Evolutionary conservation across 352 stramenopile genomes (phyloP).

Genomic region (Phytopythium montanum): DNA sequence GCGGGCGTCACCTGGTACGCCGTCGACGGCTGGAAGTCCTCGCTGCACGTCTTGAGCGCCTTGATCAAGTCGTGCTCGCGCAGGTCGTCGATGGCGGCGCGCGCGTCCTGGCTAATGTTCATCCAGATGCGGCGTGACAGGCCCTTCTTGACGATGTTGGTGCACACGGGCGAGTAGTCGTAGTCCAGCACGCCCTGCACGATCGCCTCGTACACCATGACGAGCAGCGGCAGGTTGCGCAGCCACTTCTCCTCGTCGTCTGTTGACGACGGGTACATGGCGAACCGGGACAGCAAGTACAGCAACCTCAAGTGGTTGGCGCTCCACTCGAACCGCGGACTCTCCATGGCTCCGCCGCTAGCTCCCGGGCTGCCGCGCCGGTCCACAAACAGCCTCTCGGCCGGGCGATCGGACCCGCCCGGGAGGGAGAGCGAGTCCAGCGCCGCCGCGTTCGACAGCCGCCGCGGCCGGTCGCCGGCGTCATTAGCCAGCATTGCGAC

Average conservation of each 20-base stretch:
- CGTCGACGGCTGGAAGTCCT: slow-evolving; percentile 94
- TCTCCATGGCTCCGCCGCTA: not conserved
- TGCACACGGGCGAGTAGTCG: slow-evolving; percentile 95
- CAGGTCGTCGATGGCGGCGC: slow-evolving; percentile 94
- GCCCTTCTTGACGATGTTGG: slow-evolving; percentile 92
- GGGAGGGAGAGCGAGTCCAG: not conserved
- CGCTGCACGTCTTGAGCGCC: slow-evolving; percentile 92
- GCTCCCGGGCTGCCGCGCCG: not conserved
- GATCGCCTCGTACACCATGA: slow-evolving; percentile 97
- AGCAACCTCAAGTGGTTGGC: slow-evolving; percentile 95
- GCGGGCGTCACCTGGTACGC: slow-evolving; percentile 87
- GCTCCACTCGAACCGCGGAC: slow-evolving; percentile 28
- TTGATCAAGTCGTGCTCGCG: slow-evolving; percentile 95
- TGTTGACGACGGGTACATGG: slow-evolving; percentile 79
- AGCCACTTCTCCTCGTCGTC: slow-evolving; percentile 96
- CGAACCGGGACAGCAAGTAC: slow-evolving; percentile 96
- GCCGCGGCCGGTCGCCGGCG: not conserved
- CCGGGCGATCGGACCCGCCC: not conserved
- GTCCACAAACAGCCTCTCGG: slow-evolving; percentile 6
- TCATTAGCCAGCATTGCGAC: not conserved
- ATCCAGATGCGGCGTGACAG: slow-evolving; percentile 87
- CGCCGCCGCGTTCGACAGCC: not conserved
- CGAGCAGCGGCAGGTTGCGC: slow-evolving; percentile 92
- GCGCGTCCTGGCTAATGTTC: slow-evolving; percentile 95
- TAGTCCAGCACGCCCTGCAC: slow-evolving; percentile 93